phyloP scores from a whole-genome alignment of 805 yeast genomes.

The Metschnikowia gelsemii region DNA sequence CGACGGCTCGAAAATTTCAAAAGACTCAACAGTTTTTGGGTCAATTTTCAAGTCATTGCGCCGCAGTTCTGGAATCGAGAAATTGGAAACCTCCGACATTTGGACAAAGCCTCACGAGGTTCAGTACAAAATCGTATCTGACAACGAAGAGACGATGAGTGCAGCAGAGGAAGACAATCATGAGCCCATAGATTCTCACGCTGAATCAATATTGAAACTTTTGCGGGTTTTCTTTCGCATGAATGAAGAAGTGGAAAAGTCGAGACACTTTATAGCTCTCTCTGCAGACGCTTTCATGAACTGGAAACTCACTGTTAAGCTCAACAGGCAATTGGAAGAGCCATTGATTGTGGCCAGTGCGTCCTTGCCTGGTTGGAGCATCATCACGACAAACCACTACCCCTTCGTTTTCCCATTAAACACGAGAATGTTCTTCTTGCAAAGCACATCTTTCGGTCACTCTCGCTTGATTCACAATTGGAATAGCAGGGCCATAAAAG shows the following conservation, averaged over 20 bases:
- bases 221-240: slow-evolving; percentile 48
- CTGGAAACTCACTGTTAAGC: slow-evolving; percentile 80
- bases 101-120: slow-evolving; percentile 62
- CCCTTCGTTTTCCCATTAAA: slow-evolving; percentile 86
- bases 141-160: neutral
- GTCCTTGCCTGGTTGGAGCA: slow-evolving; percentile 80
- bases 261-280: slow-evolving; percentile 19
- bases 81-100: slow-evolving; percentile 47
- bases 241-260: slow-evolving; percentile 23
- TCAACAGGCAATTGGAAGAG: slow-evolving; percentile 85
- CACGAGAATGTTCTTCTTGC: slow-evolving; percentile 72
- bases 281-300: slow-evolving; percentile 52
- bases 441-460: slow-evolving; percentile 88
- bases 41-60: slow-evolving; percentile 59
- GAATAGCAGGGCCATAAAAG: slow-evolving; percentile 41
- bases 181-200: slow-evolving; percentile 27
- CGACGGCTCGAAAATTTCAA: slow-evolving; percentile 57
- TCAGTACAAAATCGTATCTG: slow-evolving; percentile 29
- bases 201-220: slow-evolving; percentile 45
- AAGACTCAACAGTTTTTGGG: slow-evolving; percentile 73
- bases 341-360: slow-evolving; percentile 86
- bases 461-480: slow-evolving; percentile 78
- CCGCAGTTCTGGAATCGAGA: slow-evolving; percentile 31
- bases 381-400: slow-evolving; percentile 65
- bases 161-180: slow-evolving; percentile 20